Evolutionary conservation across 2,329 filamentous ascomycete species (phyloP), one percentile per base, ranked within the genome.

Genomic region (Hymenoscyphus occultus): DNA sequence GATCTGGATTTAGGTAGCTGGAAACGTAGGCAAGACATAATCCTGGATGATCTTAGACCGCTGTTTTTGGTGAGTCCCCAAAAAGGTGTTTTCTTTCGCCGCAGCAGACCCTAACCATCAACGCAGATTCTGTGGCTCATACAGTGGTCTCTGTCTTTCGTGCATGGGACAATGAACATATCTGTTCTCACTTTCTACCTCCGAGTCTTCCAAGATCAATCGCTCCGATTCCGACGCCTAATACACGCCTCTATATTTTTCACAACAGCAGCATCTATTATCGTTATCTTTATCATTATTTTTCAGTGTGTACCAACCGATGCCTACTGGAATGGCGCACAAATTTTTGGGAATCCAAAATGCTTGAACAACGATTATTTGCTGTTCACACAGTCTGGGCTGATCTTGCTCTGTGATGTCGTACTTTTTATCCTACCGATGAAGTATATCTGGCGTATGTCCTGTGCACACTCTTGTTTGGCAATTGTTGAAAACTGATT

Each of bases 361-460:
- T 64, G 62, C 39, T 4, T 60, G 9, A 31, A 64, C 14, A 16
- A 22, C 2, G 45, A 60, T n/a, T 28, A 12, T 2, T 39, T 60
- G 39, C 28, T 60, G 32, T 60, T 56, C 39, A 42, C 39, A 5
- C 10, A 48, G 22, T 64, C 62, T 9, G 57, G 57, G 7, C 31
- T 56, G 13, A 59, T 59, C 3, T 12, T 64, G 3, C 13, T 60
- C 9, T 59, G 56, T 16, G 62, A 64, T 57, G 22, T 64, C 14
- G 12, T 14, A n/a, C 13, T 60, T 4, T 45, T 64, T 42, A 16
- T 60, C 2, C 28, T 64, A 22, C 62, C 62, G 22, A 60, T 61
- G 57, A 64, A 64, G 19, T 58, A 60, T 40, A 13, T 64, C 14
- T 63, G 54, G 61, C 54, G 61, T 63, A 58, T n/a, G 61, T 63